These are phyloP conservation scores for Chlamydomonas sp. DNA, from an alignment of 139 green algal genomes.

Conservation along the genomic window DNA sequence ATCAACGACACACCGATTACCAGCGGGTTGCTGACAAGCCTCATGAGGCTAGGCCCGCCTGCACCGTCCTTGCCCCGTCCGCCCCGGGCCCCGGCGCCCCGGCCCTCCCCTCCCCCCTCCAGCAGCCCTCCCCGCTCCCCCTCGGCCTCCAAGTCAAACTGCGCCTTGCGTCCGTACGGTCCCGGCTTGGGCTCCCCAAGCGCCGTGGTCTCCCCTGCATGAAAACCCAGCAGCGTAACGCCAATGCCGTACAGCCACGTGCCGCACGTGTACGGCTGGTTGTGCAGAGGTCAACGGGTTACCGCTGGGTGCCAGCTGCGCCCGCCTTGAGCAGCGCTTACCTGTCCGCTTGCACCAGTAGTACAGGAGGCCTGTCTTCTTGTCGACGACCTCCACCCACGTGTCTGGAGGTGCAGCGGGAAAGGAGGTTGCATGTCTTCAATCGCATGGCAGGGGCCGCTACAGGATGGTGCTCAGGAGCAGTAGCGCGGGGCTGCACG, in stretches of 20 bases:
- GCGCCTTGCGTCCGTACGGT: conserved; percentile 26
- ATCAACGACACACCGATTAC: conserved; percentile 8
- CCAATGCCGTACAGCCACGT: not conserved
- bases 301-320: not conserved
- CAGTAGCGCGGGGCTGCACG: no score
- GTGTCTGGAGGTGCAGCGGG: not conserved
- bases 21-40: conserved; percentile 26
- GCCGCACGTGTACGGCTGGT: not conserved
- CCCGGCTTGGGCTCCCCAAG: conserved; percentile 37
- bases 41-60: conserved; percentile 30
- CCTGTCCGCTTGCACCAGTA: conserved; percentile 39
- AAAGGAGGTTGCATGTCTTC: no score
- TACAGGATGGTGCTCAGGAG: no score
- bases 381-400: conserved; percentile 36
- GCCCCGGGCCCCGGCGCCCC: not conserved
- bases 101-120: not conserved
- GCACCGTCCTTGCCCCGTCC: not conserved
- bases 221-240: not conserved
- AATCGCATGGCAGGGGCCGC: no score
- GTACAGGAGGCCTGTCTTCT: conserved; percentile 28
- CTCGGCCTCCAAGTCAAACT: not conserved
- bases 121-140: not conserved
- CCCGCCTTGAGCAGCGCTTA: not conserved
- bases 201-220: conserved; percentile 9
- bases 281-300: not conserved